A percentile compares a stretch with the other conserved stretches of the same genome.
These are phyloP conservation scores for Lachancea quebecensis DNA, from an alignment of 805 yeast genomes.

Conservation along the genomic window DNA sequence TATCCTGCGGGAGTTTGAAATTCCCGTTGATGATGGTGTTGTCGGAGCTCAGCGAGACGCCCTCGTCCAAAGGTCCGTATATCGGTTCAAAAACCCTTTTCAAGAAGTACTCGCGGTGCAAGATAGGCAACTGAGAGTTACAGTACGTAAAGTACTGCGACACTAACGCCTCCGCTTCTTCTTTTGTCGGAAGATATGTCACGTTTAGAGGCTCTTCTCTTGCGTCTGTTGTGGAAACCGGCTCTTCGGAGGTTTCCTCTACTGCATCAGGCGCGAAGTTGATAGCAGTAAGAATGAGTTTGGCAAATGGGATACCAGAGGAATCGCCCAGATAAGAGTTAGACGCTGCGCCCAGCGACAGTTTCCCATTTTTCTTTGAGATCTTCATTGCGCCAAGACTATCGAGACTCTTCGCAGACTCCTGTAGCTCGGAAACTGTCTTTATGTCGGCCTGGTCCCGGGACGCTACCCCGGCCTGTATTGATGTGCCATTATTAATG, in stretches of 20 bases:
- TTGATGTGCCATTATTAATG: constrained; percentile 21
- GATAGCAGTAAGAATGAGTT: constrained; percentile 70
- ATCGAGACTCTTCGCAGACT: constrained; percentile 19
- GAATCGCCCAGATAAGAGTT: constrained; percentile 42
- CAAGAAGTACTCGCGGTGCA: constrained; percentile 76
- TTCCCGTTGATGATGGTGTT: constrained; percentile 40
- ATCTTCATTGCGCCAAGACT: constrained; percentile 20
- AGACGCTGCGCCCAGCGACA: constrained; percentile 12
- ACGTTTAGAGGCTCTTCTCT: constrained; percentile 19
- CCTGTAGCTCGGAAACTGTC: constrained; percentile 14
- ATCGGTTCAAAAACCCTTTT: constrained; percentile 64
- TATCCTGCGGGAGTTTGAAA: constrained; percentile 21
- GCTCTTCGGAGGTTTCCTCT: constrained; percentile 22
- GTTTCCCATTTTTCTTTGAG: background rate
- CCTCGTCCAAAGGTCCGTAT: constrained; percentile 58
- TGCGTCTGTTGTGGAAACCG: background rate
- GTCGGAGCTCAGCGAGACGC: constrained; percentile 51
- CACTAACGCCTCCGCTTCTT: constrained; percentile 59
- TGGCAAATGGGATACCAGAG: constrained; percentile 67
- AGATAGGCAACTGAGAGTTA: constrained; percentile 75
- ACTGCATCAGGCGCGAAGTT: constrained; percentile 41
- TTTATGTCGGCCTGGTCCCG: background rate
- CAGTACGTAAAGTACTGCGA: constrained; percentile 68
- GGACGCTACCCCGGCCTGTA: constrained; percentile 9
- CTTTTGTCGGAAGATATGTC: constrained; percentile 53